These are phyloP conservation scores for Besnoitia besnoiti DNA, from an alignment of 169 alveolate species.

Conservation along the genomic window DNA sequence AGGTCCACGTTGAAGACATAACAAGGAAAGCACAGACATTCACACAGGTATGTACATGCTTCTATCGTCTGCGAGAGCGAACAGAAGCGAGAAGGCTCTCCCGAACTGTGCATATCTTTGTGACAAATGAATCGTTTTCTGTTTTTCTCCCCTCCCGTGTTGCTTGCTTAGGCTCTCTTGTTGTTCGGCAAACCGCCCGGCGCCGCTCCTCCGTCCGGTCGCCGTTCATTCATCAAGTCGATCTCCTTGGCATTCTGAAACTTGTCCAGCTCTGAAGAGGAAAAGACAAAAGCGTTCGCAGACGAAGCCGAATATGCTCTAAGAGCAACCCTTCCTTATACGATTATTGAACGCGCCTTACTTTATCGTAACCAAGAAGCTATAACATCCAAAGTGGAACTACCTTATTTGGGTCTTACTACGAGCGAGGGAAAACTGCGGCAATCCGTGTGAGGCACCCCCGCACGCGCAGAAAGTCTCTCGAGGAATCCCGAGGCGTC, in stretches of 20 bases:
- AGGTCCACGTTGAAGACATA: neutral
- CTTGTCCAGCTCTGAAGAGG: conserved; percentile 55
- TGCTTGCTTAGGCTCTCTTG: neutral
- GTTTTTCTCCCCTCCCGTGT: neutral
- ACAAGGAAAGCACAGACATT: neutral
- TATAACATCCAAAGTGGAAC: too few relatives aligned
- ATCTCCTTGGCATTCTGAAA: conserved; percentile 55
- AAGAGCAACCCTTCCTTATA: too few relatives aligned
- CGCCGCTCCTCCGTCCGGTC: conserved; percentile 37
- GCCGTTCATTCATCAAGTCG: conserved; percentile 59
- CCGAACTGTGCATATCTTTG: neutral
- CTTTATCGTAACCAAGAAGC: too few relatives aligned
- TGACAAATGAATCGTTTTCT: too few relatives aligned
- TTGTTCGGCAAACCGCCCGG: neutral
- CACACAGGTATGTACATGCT: neutral
- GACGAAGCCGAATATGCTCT: too few relatives aligned
- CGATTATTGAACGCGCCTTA: too few relatives aligned
- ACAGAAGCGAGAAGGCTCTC: neutral
- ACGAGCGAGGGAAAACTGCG: too few relatives aligned
- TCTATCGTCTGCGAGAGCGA: too few relatives aligned
- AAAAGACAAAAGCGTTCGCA: neutral
- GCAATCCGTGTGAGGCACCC: too few relatives aligned
- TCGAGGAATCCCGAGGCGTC: too few relatives aligned
- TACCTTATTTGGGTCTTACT: too few relatives aligned
- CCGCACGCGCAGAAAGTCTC: too few relatives aligned